phyloP scores from a whole-genome alignment of 139 green algal species.

The Chlamydomonas schloesseri region DNA sequence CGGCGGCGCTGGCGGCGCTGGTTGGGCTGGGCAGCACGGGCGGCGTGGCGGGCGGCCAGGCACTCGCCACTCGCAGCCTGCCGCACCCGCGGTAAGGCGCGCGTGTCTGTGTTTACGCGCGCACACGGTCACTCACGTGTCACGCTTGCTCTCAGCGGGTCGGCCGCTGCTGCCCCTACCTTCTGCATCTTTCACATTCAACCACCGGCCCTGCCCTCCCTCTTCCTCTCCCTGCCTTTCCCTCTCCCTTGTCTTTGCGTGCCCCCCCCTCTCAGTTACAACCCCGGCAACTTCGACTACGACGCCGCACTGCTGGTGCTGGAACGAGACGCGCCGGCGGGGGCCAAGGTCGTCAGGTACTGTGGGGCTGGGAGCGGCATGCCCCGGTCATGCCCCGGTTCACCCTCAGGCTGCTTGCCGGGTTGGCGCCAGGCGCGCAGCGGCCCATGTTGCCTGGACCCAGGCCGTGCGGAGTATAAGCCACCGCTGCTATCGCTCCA shows the following conservation, averaged over 20 bases:
- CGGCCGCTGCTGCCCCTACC: background rate
- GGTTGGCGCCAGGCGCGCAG: too few species aligned
- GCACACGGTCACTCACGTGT: background rate
- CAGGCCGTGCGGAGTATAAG: too few species aligned
- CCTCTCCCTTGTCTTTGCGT: too few species aligned
- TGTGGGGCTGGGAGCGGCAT: too few species aligned
- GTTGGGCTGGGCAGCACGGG: conserved; percentile 37
- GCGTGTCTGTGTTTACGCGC: background rate
- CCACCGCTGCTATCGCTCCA: too few species aligned
- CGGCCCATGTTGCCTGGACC: too few species aligned
- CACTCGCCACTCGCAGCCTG: background rate
- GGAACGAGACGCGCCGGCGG: background rate
- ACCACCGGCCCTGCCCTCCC: too few species aligned
- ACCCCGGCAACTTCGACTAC: conserved; percentile 24
- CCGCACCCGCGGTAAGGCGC: conserved; percentile 13
- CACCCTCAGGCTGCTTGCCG: too few species aligned
- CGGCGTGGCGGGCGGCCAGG: background rate
- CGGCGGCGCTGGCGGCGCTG: conserved; percentile 28
- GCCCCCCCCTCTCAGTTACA: background rate
- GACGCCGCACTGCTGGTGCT: conserved; percentile 35
- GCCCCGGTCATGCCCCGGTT: too few species aligned
- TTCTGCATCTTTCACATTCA: background rate
- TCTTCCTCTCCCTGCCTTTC: too few species aligned
- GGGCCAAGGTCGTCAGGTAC: background rate
- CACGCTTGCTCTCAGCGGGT: background rate